Base-by-base conservation (phyloP, 2,329 filamentous ascomycete genomes). In the Talaromyces funiculosus region DNA sequence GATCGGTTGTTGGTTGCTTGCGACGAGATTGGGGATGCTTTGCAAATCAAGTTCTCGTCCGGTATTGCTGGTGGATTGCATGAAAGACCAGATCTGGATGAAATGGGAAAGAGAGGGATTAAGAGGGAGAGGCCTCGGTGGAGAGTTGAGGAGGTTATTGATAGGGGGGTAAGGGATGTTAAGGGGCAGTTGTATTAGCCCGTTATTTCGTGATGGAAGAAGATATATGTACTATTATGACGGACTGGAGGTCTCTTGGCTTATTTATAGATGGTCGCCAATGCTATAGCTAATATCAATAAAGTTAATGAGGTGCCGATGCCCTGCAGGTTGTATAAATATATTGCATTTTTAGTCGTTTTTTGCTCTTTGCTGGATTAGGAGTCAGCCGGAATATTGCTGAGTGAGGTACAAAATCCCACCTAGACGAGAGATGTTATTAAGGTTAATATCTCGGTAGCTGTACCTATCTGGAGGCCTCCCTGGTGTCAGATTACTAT, bases 31-130 rank as follows among this genome's bases (percentile, higher is more conserved):
- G 92, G 92, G 57, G 89, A 95, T 65, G 83, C 94, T 24, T 79
- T 97, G 59, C 90, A 96, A 75, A 82, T 97, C 72, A 97, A 96
- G 79, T 96, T 94, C 78, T 94, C 90, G 29, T 93, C 90, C 3
- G 93, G 93, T 66, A 84, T 96, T 68, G 92, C 93, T 12, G 93
- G 93, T 64, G 93, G 93, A 49, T 83, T 89, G 38, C 2, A 85
- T 88, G 60, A 58, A 31, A 33, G 87, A 84, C 20, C 80, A 89
- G 18, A 82, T 82, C 0, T 80, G 84, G 26, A 84, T 81, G 62
- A 80, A 80, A 71, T 70, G 3, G 37, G 54, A 22, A 59, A 58
- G 22, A 35, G 51, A 18, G 43, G 29, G n/a, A 16, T 26, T 3
- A 38, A 47, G 4, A 54, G 84, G 47, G 80, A 75, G 53, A 83